Evolutionary conservation across 2,329 filamentous ascomycete species (phyloP).

Genomic region (Ophiocordyceps sinensis): DNA sequence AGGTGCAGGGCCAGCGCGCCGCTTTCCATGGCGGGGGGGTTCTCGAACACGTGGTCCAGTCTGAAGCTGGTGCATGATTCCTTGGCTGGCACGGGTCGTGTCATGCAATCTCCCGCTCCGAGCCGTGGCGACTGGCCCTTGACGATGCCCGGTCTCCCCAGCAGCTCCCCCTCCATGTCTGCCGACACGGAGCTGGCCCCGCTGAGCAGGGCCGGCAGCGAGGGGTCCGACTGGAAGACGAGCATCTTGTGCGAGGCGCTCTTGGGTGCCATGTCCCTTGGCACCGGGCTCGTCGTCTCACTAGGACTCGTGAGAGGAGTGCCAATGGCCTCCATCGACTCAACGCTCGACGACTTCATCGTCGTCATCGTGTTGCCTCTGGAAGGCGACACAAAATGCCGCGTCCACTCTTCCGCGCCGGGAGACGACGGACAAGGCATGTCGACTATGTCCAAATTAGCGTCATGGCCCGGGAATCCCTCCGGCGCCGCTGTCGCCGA

Average conservation of each 20-base stretch:
- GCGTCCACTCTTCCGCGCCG: constrained; percentile 22
- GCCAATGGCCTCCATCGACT: constrained; percentile 31
- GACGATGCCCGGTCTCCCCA: constrained; percentile 33
- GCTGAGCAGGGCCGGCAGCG: constrained; percentile 47
- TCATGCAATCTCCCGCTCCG: constrained; percentile 38
- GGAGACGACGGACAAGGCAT: constrained; percentile 31
- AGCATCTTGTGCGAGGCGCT: constrained; percentile 31
- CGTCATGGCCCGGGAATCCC: background rate
- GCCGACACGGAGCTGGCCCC: constrained; percentile 50
- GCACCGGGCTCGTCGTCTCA: constrained; percentile 34
- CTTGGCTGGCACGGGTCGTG: constrained; percentile 35
- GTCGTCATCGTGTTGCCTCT: constrained; percentile 28
- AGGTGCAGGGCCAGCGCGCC: constrained; percentile 16
- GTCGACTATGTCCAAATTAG: constrained; percentile 11
- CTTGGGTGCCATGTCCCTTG: constrained; percentile 23
- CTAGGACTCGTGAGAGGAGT: constrained; percentile 42
- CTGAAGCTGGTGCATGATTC: constrained; percentile 31
- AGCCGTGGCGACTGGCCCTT: constrained; percentile 27
- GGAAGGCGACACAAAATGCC: constrained; percentile 16
- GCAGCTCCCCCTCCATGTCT: constrained; percentile 46
- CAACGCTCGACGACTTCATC: constrained; percentile 35
- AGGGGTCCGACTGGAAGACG: constrained; percentile 48
- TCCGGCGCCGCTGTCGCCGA: background rate
- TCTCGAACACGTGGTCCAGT: constrained; percentile 24
- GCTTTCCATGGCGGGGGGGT: constrained; percentile 17